phyloP scores from a whole-genome alignment of 805 yeast genomes.

The Cyberlindnera misumaiensis region DNA sequence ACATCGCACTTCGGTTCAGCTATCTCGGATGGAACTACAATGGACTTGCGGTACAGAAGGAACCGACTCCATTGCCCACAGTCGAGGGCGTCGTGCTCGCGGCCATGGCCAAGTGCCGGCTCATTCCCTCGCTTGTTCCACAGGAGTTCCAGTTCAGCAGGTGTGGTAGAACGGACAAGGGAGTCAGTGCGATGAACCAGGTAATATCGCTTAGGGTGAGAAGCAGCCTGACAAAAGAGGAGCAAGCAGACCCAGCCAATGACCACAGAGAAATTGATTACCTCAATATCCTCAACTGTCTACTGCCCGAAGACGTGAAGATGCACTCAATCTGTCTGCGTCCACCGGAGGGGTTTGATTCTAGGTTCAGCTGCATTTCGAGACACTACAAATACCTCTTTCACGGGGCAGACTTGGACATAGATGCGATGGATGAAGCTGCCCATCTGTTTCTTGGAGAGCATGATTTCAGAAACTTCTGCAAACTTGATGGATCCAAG shows the following conservation, averaged over 20 bases:
- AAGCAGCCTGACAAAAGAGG: conserved; percentile 56
- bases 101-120: conserved; percentile 59
- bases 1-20: conserved; percentile 75
- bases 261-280: conserved; percentile 75
- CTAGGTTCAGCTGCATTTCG: conserved; percentile 81
- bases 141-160: conserved; percentile 68
- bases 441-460: conserved; percentile 59
- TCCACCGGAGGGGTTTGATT: conserved; percentile 81
- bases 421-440: conserved; percentile 63
- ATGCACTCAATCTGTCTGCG: conserved; percentile 76
- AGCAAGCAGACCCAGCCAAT: conserved; percentile 46
- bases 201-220: conserved; percentile 78
- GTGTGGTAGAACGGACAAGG: conserved; percentile 93
- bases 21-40: conserved; percentile 93
- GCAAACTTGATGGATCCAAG: conserved; percentile 90
- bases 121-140: conserved; percentile 51
- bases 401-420: conserved; percentile 44
- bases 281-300: conserved; percentile 62
- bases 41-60: conserved; percentile 80
- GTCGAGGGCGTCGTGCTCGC: conserved; percentile 73
- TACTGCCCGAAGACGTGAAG: conserved; percentile 75
- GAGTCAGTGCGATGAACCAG: conserved; percentile 97
- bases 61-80: conserved; percentile 73
- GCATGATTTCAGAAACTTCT: conserved; percentile 90
- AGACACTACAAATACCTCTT: conserved; percentile 87